These are phyloP conservation scores for Aquanectria penicillioides DNA, from an alignment of 2,329 filamentous ascomycete species.

Conservation along the genomic window DNA sequence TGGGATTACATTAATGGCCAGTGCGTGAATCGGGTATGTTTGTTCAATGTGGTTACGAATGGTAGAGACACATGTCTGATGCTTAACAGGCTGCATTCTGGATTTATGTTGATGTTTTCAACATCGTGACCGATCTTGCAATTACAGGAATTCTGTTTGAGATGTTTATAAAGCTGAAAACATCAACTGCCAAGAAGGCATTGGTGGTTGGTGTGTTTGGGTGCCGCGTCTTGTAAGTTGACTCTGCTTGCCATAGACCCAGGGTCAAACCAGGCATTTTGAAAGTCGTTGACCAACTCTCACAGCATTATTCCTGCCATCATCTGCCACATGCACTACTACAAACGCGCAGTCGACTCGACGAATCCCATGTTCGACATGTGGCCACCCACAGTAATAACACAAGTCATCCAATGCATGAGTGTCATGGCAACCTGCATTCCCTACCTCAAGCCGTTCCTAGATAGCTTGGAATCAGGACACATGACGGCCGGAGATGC, in stretches of 20 bases:
- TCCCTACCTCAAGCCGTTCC: slow-evolving; percentile 35
- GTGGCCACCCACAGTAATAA: slow-evolving; percentile 28
- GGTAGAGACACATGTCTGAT: neutral
- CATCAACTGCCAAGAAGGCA: slow-evolving; percentile 16
- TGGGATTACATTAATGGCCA: slow-evolving; percentile 28
- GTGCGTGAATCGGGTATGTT: slow-evolving; percentile 30
- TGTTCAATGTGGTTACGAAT: no score
- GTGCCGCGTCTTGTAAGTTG: slow-evolving; percentile 23
- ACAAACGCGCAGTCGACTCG: slow-evolving; percentile 17
- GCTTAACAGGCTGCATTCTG: slow-evolving; percentile 18
- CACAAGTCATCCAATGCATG: slow-evolving; percentile 34
- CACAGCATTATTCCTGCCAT: slow-evolving; percentile 32
- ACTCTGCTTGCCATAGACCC: no score
- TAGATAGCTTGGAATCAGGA: slow-evolving; percentile 35
- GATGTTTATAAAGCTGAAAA: slow-evolving; percentile 18
- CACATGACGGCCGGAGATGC: slow-evolving; percentile 33
- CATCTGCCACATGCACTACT: slow-evolving; percentile 32
- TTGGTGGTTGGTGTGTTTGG: slow-evolving; percentile 27
- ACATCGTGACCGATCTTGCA: slow-evolving; percentile 22
- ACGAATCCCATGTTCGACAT: slow-evolving; percentile 30
- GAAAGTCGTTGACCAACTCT: slow-evolving; percentile 11
- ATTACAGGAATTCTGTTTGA: slow-evolving; percentile 20
- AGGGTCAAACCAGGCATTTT: no score
- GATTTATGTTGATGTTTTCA: slow-evolving; percentile 24
- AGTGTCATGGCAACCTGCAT: slow-evolving; percentile 34